Evolutionary conservation across 371 early-diverging fungal species (phyloP), one percentile per base, ranked within the genome.

Genomic region (Saksenaea vasiformis): DNA sequence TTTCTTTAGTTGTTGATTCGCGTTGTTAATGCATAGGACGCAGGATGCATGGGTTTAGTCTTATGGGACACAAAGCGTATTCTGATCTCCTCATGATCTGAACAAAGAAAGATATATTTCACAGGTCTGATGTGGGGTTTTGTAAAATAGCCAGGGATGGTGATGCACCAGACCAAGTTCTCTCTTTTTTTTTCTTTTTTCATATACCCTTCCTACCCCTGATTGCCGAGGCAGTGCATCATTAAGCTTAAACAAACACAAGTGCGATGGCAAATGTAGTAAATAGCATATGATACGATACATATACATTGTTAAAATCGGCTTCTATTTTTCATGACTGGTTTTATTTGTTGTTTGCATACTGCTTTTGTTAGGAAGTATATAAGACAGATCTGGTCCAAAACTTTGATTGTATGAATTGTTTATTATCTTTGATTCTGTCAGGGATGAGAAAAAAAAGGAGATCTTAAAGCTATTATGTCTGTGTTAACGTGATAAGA

Each of bases 71-170:
- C 10, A 47, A 47, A n/a, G 22, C 22, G 22, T 22, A 47, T 22
- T 47, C 51, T 47, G 51, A 47, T 22, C 51, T 22, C 51, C 51
- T 47, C 51, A 47, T 47, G 51, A 47, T 47, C 51, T 47, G 51
- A 19, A 47, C 51, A 47, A 47, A 47, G 51, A 47, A 47, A 47
- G 51, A 47, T 47, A 47, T 22, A 47, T 47, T 47, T 22, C 51
- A 47, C 51, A 47, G 51, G 51, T 47, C 22, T 47, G 51, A 47
- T 47, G 51, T 47, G 51, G n/a, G 19, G 19, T 47, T 47, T 47
- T 47, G 22, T 22, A 47, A 47, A 47, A 47, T 47, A 47, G 22
- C 51, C 51, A 47, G 51, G 51, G 51, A 7, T 11, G 3, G 22
- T 47, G 51, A 47, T 47, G 51, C 51, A 47, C 22, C 51, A 47